Percentiles rank a stretch among this genome's conserved stretches.
These are phyloP conservation scores for Fraxinus albicans DNA, from an alignment of 305 asterid species.

Conservation along the genomic window DNA sequence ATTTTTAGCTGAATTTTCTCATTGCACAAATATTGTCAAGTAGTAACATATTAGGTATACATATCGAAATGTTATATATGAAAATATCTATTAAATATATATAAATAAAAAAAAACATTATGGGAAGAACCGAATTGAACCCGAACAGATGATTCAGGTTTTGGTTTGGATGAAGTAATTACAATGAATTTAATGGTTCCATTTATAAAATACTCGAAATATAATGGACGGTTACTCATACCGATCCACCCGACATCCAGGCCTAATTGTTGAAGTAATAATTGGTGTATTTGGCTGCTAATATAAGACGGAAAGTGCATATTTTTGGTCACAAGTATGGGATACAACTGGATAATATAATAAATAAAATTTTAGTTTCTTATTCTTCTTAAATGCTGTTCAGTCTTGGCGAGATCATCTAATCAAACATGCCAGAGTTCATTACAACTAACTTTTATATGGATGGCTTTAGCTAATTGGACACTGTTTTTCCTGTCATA, in stretches of 20 bases:
- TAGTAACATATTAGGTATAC: too few relatives aligned
- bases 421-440: background rate
- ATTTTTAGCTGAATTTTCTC: background rate
- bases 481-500: background rate
- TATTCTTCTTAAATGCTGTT: background rate
- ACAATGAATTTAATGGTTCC: background rate
- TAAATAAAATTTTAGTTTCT: background rate
- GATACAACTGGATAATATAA: background rate
- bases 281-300: background rate
- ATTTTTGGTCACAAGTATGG: background rate
- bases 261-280: background rate
- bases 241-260: background rate
- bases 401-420: background rate
- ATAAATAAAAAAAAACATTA: too few relatives aligned
- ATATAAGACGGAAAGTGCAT: background rate
- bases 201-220: too few relatives aligned
- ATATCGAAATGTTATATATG: background rate
- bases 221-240: background rate
- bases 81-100: too few relatives aligned
- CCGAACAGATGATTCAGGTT: too few relatives aligned
- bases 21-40: background rate
- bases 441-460: background rate
- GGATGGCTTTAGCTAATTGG: background rate
- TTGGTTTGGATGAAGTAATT: background rate
- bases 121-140: background rate